phyloP scores from a whole-genome alignment of 2,329 filamentous ascomycete species.

The Fusarium nygamai region DNA sequence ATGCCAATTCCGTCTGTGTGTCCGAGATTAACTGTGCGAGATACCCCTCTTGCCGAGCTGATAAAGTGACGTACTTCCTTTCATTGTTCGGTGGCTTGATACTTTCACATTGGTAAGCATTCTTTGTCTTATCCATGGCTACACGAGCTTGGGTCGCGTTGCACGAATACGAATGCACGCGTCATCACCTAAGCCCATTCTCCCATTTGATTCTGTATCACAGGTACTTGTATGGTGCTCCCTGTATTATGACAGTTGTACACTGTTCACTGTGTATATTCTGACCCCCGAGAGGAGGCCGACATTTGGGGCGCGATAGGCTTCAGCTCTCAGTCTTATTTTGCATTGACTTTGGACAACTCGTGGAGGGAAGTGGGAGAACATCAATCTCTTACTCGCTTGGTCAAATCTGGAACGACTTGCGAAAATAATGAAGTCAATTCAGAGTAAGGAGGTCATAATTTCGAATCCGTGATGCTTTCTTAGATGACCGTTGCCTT shows the following conservation, averaged over 20 bases:
- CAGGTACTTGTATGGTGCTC: neutral
- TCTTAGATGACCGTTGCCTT: too few species aligned
- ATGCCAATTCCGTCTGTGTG: neutral
- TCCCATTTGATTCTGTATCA: neutral
- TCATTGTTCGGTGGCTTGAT: neutral
- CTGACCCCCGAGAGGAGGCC: neutral
- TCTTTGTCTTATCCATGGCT: neutral
- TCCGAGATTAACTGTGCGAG: fast-evolving
- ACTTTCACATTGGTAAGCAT: neutral
- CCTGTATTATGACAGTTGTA: neutral
- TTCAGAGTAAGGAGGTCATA: too few species aligned
- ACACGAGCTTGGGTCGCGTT: neutral
- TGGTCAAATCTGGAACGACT: neutral
- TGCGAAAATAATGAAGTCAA: neutral
- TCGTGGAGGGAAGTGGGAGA: fast-evolving
- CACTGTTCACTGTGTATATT: neutral
- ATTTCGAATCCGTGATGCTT: too few species aligned
- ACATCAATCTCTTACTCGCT: neutral
- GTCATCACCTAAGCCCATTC: neutral
- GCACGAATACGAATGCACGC: neutral
- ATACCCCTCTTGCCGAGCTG: neutral
- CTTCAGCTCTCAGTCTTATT: neutral
- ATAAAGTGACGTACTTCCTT: neutral
- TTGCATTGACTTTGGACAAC: too few species aligned
- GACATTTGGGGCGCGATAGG: neutral